Evolutionary conservation across 495 filamentous ascomycete genomes (phyloP).

Genomic region (Neurospora tetrasperma): DNA sequence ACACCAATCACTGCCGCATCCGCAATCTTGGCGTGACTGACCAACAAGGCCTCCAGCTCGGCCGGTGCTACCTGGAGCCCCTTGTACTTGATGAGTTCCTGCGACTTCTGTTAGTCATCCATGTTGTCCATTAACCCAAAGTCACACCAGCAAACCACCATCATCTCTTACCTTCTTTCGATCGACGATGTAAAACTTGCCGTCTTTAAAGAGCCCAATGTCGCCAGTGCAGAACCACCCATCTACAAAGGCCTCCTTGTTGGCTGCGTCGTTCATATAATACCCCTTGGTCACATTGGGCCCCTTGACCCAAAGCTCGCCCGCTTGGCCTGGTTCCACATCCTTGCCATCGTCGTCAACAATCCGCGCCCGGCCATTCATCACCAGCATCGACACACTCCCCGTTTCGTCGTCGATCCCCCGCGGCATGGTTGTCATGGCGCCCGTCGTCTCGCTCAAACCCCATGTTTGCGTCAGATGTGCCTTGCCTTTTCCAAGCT

Average conservation of each 20-base stretch:
- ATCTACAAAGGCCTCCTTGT: constrained; percentile 43
- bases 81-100: constrained; percentile 36
- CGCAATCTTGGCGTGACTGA: constrained; percentile 55
- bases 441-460: constrained; percentile 50
- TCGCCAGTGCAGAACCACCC: constrained; percentile 71
- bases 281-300: constrained; percentile 61
- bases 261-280: constrained; percentile 52
- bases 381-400: constrained; percentile 28
- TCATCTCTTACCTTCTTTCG: constrained; percentile 47
- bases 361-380: constrained; percentile 44
- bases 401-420: constrained; percentile 15
- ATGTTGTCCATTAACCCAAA: background rate
- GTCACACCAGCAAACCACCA: background rate
- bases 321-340: constrained; percentile 29
- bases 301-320: constrained; percentile 29
- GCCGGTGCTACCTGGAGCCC: constrained; percentile 72
- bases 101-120: background rate
- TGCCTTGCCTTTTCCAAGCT: constrained; percentile 29
- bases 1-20: constrained; percentile 76
- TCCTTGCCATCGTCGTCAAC: constrained; percentile 34
- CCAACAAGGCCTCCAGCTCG: constrained; percentile 66
- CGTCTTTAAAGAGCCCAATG: constrained; percentile 41
- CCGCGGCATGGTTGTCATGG: constrained; percentile 15
- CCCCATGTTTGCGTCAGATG: constrained; percentile 61
- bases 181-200: constrained; percentile 51